Percentiles rank a stretch among this genome's conserved stretches.
Evolutionary conservation across 805 yeast species (phyloP).

Genomic region (Barnettozyma pratensis): DNA sequence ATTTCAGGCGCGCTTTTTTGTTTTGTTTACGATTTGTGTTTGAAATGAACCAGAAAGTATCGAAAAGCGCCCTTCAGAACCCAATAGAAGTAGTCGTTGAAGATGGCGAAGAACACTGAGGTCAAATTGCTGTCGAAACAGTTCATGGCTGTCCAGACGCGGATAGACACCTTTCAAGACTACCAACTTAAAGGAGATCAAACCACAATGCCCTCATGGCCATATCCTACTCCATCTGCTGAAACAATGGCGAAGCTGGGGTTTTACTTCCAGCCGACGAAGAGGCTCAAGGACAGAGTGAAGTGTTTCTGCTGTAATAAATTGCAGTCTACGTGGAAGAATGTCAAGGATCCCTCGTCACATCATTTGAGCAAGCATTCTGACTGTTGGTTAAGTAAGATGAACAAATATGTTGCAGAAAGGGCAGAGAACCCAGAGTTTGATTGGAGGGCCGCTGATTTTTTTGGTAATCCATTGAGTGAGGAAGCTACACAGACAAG

Average conservation of each 20-base stretch:
- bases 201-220: constrained; percentile 19
- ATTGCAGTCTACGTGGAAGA: constrained; percentile 56
- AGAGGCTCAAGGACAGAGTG: constrained; percentile 43
- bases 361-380: constrained; percentile 39
- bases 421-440: constrained; percentile 15
- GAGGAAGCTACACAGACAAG: constrained; percentile 30
- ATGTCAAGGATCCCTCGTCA: constrained; percentile 39
- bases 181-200: constrained; percentile 8
- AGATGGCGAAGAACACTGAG: not conserved
- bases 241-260: constrained; percentile 52
- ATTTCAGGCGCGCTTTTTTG: not conserved
- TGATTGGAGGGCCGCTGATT: constrained; percentile 14
- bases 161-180: constrained; percentile 14
- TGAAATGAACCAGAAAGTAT: not conserved
- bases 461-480: constrained; percentile 32
- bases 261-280: constrained; percentile 56
- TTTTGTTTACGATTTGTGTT: constrained; percentile 4
- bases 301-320: constrained; percentile 53
- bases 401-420: constrained; percentile 21
- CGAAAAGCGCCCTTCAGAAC: not conserved
- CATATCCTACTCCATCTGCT: constrained; percentile 23
- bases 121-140: not conserved
- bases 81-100: not conserved
- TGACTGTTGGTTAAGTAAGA: constrained; percentile 28
- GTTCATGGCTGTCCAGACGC: not conserved